Evolutionary conservation across 23 red algal genomes (phyloP).

Genomic region (Pyropia haitanensis): DNA sequence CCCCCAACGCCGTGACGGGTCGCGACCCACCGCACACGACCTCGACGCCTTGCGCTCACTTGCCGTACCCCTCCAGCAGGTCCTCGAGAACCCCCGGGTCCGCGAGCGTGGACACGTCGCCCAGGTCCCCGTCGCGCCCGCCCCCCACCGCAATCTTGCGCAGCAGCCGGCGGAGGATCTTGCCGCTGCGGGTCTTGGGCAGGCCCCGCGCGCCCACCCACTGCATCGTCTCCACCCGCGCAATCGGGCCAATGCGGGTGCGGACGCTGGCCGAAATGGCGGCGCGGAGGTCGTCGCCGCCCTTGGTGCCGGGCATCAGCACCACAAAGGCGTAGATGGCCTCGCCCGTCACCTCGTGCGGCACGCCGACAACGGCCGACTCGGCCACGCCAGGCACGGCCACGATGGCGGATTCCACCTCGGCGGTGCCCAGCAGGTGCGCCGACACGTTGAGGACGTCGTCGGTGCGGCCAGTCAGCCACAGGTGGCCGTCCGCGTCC

Average conservation of each 20-base stretch:
- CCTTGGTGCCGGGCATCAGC: conserved; percentile 48
- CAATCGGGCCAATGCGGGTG: conserved; percentile 83
- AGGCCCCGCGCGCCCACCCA: conserved; percentile 63
- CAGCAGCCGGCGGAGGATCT: conserved; percentile 95
- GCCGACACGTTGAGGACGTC: conserved; percentile 97
- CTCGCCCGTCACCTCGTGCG: conserved; percentile 94
- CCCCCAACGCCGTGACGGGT: too few relatives aligned
- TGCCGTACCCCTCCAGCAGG: conserved; percentile 52
- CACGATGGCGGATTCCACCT: conserved; percentile 90
- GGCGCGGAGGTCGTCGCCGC: conserved; percentile 42
- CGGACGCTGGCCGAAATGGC: conserved; percentile 45
- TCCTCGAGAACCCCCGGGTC: conserved; percentile 79
- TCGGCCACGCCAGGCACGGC: conserved; percentile 71
- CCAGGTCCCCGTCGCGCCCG: conserved; percentile 36
- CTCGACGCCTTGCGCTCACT: conserved; percentile 1
- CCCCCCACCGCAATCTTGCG: conserved; percentile 73
- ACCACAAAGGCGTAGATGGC: conserved; percentile 88
- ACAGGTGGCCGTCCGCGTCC: conserved; percentile 84
- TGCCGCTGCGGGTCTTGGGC: conserved; percentile 98
- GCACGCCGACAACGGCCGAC: conserved; percentile 81
- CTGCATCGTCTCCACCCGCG: conserved; percentile 69
- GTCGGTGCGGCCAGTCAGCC: conserved; percentile 92
- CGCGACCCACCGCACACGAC: too few relatives aligned
- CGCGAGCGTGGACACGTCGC: conserved; percentile 85
- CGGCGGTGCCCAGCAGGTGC: conserved; percentile 94